Percentiles rank a stretch among this genome's conserved stretches.
These are phyloP conservation scores for Ophiostoma australiae DNA, from an alignment of 2,329 filamentous ascomycete species.

Conservation along the genomic window DNA sequence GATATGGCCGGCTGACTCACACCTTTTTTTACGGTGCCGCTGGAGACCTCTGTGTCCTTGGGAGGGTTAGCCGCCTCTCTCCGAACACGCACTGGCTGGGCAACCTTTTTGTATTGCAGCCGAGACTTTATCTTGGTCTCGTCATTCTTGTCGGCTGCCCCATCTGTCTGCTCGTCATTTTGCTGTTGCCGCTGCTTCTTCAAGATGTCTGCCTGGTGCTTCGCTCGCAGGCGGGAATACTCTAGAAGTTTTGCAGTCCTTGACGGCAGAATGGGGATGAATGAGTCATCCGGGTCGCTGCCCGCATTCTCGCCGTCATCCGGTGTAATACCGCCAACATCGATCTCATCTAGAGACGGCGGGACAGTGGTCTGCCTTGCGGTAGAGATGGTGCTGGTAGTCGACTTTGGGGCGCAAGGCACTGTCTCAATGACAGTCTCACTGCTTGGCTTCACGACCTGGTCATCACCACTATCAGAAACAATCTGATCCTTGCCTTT, in stretches of 20 bases:
- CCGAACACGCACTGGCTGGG: not conserved
- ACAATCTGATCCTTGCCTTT: not conserved
- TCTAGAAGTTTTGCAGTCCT: conserved; percentile 17
- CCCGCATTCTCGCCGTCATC: conserved; percentile 11
- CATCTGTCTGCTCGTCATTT: not conserved
- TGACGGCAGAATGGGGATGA: conserved; percentile 8
- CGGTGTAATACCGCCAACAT: conserved; percentile 18
- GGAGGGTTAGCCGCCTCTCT: not conserved
- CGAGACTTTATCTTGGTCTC: not conserved
- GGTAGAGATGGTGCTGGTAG: not conserved
- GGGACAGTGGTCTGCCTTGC: no score
- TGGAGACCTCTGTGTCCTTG: not conserved
- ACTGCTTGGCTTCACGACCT: not conserved
- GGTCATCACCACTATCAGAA: not conserved
- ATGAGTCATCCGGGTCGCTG: conserved; percentile 19
- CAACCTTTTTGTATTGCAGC: not conserved
- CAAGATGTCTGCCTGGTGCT: not conserved
- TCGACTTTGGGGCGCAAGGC: not conserved
- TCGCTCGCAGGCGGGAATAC: conserved; percentile 15
- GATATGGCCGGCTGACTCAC: not conserved
- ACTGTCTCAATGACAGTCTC: not conserved
- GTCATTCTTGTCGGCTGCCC: not conserved
- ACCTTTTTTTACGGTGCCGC: not conserved
- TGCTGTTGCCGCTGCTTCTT: not conserved
- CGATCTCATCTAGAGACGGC: not conserved